phyloP scores from a whole-genome alignment of 1,139 yeast species.

The Debaryomycetaceae sp. region DNA sequence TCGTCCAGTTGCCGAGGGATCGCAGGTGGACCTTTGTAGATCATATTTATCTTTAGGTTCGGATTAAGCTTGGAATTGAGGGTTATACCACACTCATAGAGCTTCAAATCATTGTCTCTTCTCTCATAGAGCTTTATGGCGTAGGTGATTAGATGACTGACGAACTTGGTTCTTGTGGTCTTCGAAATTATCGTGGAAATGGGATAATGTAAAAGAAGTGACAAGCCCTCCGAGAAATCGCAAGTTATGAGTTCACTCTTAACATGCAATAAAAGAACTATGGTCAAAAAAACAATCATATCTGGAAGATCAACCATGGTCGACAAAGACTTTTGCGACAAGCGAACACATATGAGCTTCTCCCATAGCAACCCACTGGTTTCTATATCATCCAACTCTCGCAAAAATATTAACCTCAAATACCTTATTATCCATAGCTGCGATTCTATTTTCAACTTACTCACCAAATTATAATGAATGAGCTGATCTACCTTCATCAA shows the following conservation, averaged over 20 bases:
- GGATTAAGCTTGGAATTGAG: conserved; percentile 36
- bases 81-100: conserved; percentile 39
- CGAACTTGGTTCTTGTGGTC: conserved; percentile 14
- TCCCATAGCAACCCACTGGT: conserved; percentile 55
- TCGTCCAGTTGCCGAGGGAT: background rate
- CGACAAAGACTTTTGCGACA: background rate
- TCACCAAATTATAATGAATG: conserved; percentile 40
- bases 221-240: conserved; percentile 63
- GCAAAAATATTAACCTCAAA: conserved; percentile 51
- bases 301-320: conserved; percentile 32
- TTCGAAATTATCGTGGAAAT: conserved; percentile 15
- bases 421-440: conserved; percentile 69
- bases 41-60: conserved; percentile 32
- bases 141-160: conserved; percentile 26
- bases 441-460: conserved; percentile 52
- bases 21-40: conserved; percentile 17
- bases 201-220: conserved; percentile 59
- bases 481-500: conserved; percentile 48
- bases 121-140: conserved; percentile 26
- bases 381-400: conserved; percentile 55
- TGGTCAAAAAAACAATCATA: conserved; percentile 48
- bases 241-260: conserved; percentile 47
- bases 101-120: conserved; percentile 33
- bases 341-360: conserved; percentile 31
- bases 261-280: conserved; percentile 49